Percentiles rank a stretch among this genome's conserved stretches.
phyloP scores from a whole-genome alignment of 225 moss, liverwort and hornwort genomes.

The Pseudoscleropodium purum region DNA sequence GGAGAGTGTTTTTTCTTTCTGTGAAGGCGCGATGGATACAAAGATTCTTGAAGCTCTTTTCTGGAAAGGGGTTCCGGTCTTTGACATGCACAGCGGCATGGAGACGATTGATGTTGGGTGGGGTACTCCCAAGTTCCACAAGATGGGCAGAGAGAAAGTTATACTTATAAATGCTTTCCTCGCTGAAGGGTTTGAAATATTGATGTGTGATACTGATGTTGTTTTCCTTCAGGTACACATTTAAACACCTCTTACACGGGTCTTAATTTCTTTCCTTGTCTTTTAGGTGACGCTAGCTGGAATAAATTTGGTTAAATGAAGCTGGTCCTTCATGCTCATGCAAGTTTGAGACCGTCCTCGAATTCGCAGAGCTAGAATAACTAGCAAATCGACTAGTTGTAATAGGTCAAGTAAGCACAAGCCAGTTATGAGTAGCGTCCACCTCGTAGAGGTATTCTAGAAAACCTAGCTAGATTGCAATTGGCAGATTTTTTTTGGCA shows the following conservation, averaged over 20 bases:
- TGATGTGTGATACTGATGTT: constrained; percentile 96
- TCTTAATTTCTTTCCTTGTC: neutral
- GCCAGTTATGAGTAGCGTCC: neutral
- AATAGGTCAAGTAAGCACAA: neutral
- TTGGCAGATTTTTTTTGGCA: neutral
- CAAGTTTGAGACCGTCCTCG: neutral
- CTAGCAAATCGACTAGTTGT: neutral
- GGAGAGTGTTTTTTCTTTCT: neutral
- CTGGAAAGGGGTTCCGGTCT: constrained; percentile 86
- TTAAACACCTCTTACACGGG: neutral
- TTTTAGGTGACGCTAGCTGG: neutral
- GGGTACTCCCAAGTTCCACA: constrained; percentile 88
- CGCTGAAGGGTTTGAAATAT: constrained; percentile 60
- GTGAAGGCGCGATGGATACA: constrained; percentile 87
- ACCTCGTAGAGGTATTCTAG: neutral
- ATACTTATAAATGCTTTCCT: constrained; percentile 84
- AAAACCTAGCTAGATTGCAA: neutral
- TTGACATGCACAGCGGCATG: constrained; percentile 93
- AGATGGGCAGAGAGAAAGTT: constrained; percentile 98
- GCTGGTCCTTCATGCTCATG: neutral
- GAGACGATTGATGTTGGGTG: constrained; percentile 86
- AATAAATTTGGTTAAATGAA: neutral
- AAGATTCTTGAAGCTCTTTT: constrained; percentile 73
- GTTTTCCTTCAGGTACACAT: constrained; percentile 68
- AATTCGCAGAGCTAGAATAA: neutral